Base-by-base conservation (phyloP, 2,329 filamentous ascomycete genomes). In the Arachnomyces sp. region DNA sequence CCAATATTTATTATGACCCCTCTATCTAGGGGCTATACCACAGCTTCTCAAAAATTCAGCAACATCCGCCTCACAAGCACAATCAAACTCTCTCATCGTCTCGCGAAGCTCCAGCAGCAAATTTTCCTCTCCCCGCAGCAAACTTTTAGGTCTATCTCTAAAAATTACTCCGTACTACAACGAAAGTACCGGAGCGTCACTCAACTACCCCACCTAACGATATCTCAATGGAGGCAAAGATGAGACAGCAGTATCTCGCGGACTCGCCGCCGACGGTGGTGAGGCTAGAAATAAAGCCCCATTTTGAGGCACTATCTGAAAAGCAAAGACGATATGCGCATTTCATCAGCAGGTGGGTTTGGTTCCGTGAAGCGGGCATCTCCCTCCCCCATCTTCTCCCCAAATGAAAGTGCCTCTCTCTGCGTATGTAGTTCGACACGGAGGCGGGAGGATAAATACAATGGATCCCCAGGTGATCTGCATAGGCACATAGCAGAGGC, bases 221-320 rank as follows among this genome's bases (percentile, higher is more conserved):
- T 33, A 40, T 38, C 44, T 54, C 32, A 37, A 68, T 68, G 65
- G 63, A 68, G 51, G 54, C 55, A 34, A 60, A 57, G 36, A 55
- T 58, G 33, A 67, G 62, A 44, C 59, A 67, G 42, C 84, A 94
- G 59, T 95, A 94, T 63, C 75, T 94, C 45, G 89, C 92, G 34
- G 92, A 98, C 65, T 82, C 83, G 48, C 92, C 92, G 34, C 92
- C 92, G 1, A 84, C 82, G 36, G 79, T 95, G 42, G 90, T 95
- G 44, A 80, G 82, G 35, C 77, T 98, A 36, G 82, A 87, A 61
- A 92, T 96, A 61, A 87, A 87, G 67, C 85, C 87, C 59, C 90
- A 96, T 66, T 98, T 96, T 55, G 84, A 90, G 40, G 78, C 64
- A 5, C 55, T 72, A 33, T 60, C 69, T 42, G 56, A 59, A 33